Evolutionary conservation across 306 rosid genomes (phyloP), one percentile per base, ranked within the genome.

Genomic region (Cucumis cinereus): DNA sequence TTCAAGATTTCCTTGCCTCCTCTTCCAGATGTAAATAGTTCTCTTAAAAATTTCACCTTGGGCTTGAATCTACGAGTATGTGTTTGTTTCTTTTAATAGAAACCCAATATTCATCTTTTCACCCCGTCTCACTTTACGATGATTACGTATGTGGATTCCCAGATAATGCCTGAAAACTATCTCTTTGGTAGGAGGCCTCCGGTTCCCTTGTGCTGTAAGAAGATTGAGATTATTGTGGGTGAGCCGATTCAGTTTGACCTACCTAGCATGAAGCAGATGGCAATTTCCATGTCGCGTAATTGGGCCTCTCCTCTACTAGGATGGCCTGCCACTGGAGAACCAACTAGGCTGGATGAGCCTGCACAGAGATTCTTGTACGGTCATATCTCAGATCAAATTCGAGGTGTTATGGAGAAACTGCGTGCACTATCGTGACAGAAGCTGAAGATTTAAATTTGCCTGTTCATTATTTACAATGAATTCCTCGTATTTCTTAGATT

Each of bases 151-250:
- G 69, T 79, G 79, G 72, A 69, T 79, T 84, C 76, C 22, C 81
- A 93, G 96, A 90, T 91, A 83, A 90, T 94, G 97, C 98, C 98
- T 56, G 93, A 90, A 84, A 89, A 92, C 10, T 89, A 20, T 79
- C 60, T 79, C 45, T 86, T 84, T 76, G 93, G 90, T 77, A 90
- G 88, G 87, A 86, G 97, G 78, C 90, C 98, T 81, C 92, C 77
- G 17, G 38, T 94, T 61, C 98, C 97, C 6, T 79, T 94, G 53
- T 80, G 94, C 58, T 82, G 89, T 69, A 94, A 90, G 90, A 88
- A 87, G 70, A 77, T 94, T 41, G 64, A 80, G 71, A 90, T 94
- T 70, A 35, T 84, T 72, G 77, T 94, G 62, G 98, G 98, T 9
- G 88, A 90, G 77, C 97, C 97, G n/a, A 83, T 94, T 69, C 84